A percentile compares a stretch with the other conserved stretches of the same genome.
These are phyloP conservation scores for Leccinum truebloodii DNA, from an alignment of 768 basidiomycete species.

Conservation along the genomic window DNA sequence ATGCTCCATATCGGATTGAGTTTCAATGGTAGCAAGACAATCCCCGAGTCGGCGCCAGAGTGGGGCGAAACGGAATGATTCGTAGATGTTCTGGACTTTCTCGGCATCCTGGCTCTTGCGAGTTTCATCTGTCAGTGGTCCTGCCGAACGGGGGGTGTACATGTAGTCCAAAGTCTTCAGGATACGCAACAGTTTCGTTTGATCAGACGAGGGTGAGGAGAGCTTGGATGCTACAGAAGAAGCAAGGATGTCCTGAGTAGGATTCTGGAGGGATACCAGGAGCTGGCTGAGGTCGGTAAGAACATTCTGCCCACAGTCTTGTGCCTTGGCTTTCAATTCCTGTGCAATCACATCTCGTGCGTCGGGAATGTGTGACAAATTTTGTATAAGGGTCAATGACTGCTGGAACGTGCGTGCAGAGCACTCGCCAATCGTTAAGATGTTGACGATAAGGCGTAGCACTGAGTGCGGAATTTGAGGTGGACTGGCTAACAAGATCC, in stretches of 20 bases:
- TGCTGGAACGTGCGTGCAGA: conserved; percentile 96
- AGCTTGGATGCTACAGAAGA: conserved; percentile 83
- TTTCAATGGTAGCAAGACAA: conserved; percentile 82
- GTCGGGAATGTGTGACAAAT: conserved; percentile 86
- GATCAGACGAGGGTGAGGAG: conserved; percentile 89
- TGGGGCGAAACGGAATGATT: conserved; percentile 85
- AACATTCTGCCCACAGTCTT: conserved; percentile 81
- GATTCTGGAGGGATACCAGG: conserved; percentile 56
- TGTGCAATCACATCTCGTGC: conserved; percentile 87
- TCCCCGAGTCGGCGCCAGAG: conserved; percentile 91
- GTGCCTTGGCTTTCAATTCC: conserved; percentile 83
- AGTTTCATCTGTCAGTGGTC: conserved; percentile 38
- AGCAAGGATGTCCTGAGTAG: conserved; percentile 55
- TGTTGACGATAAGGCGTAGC: conserved; percentile 93
- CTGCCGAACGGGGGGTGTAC: conserved; percentile 65
- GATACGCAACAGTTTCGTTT: conserved; percentile 94
- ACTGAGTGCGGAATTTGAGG: conserved; percentile 85
- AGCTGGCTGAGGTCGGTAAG: conserved; percentile 79
- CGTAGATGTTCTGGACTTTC: conserved; percentile 86
- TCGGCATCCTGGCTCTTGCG: conserved; percentile 60
- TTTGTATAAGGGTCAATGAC: conserved; percentile 87
- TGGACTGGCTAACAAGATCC: conserved; percentile 62
- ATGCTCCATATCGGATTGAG: conserved; percentile 77
- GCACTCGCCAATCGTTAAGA: conserved; percentile 96
- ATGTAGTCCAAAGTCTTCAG: conserved; percentile 98